Conservation (phyloP, 1,139 yeast species). For the Suhomyces taliae region DNA sequence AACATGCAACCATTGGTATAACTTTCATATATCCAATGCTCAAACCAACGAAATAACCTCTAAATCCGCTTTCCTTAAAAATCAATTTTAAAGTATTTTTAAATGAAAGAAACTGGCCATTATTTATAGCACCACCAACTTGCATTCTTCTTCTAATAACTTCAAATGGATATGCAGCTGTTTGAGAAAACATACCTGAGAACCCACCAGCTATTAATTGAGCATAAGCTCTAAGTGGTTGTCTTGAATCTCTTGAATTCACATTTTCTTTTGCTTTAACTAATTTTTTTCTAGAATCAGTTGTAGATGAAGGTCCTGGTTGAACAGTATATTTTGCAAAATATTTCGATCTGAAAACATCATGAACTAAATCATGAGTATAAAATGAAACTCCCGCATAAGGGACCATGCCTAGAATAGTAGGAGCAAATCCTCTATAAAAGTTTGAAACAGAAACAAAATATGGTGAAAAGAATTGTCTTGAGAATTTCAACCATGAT, state of each 20-base stretch:
- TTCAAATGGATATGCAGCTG: conserved; percentile 96
- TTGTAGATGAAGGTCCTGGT: conserved; percentile 2
- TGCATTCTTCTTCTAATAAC: conserved; percentile 94
- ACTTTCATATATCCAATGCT: conserved; percentile 94
- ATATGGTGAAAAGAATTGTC: conserved; percentile 35
- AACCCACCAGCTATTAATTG: conserved; percentile 92
- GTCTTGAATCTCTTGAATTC: conserved; percentile 51
- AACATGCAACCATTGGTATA: conserved; percentile 96
- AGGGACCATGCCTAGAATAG: conserved; percentile 93
- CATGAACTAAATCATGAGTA: conserved; percentile 90
- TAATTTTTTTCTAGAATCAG: conserved; percentile 9
- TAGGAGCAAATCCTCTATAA: conserved; percentile 92
- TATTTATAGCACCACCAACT: conserved; percentile 79
- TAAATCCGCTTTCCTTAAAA: conserved; percentile 68
- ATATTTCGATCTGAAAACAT: conserved; percentile 62
- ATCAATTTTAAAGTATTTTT: conserved; percentile 56
- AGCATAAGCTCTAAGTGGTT: conserved; percentile 84
- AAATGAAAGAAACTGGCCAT: conserved; percentile 60
- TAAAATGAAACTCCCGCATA: conserved; percentile 97
- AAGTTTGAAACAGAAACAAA: conserved; percentile 61
- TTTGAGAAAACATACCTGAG: conserved; percentile 93
- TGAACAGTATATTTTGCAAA: conserved; percentile 60
- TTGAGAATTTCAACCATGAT: conserved; percentile 33
- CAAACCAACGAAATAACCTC: conserved; percentile 90
- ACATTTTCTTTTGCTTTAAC: conserved; percentile 26